These are phyloP conservation scores for Candida boidinii DNA, from an alignment of 805 yeast genomes.

Conservation along the genomic window DNA sequence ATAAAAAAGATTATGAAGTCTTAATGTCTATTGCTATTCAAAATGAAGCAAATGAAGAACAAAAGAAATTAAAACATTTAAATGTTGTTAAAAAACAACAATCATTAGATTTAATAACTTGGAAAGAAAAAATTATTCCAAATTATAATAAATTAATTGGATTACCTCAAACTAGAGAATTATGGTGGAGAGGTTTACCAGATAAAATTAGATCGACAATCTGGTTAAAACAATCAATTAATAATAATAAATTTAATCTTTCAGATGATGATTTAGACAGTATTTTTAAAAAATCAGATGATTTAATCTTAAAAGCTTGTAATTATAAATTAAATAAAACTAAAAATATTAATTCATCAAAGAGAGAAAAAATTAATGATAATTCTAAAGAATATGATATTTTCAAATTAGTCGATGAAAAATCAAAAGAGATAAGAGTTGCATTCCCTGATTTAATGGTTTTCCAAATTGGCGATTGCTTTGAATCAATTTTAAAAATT, in stretches of 20 bases:
- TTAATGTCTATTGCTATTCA: constrained; percentile 33
- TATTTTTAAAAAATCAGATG: constrained; percentile 8
- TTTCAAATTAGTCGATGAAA: constrained; percentile 14
- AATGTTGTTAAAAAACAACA: constrained; percentile 25
- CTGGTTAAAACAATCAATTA: constrained; percentile 43
- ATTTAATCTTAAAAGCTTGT: constrained; percentile 20
- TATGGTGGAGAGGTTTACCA: constrained; percentile 59
- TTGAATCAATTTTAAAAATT: constrained; percentile 19
- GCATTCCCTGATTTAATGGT: constrained; percentile 19
- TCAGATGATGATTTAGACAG: constrained; percentile 8
- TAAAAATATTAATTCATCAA: constrained; percentile 7
- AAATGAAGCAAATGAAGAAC: constrained; percentile 27
- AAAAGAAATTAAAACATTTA: constrained; percentile 22
- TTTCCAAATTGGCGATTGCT: constrained; percentile 21
- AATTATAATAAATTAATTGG: constrained; percentile 26
- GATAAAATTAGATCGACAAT: constrained; percentile 32
- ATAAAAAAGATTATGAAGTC: constrained; percentile 42
- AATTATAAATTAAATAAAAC: constrained; percentile 15
- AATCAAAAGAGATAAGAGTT: constrained; percentile 15
- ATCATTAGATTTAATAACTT: constrained; percentile 28
- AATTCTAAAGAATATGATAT: constrained; percentile 1
- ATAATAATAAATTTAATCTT: constrained; percentile 20
- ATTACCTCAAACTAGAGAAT: constrained; percentile 34
- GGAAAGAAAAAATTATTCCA: constrained; percentile 33
- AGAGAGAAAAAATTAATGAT: constrained; percentile 1